Percentiles rank a stretch among this genome's conserved stretches.
Evolutionary conservation across 1,284 basidiomycete genomes (phyloP).

Genomic region (Termitomyces sp.): DNA sequence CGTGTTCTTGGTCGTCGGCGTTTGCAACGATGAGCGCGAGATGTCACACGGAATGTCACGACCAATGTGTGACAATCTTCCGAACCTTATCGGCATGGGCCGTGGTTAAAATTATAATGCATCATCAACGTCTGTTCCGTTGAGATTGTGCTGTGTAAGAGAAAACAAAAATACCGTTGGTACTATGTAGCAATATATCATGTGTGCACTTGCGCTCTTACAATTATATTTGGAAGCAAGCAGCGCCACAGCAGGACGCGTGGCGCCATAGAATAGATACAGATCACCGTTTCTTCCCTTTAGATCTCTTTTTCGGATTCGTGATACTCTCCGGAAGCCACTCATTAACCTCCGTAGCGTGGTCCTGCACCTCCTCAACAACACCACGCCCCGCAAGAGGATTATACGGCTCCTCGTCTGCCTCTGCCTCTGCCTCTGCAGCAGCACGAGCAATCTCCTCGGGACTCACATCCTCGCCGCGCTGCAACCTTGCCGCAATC

Average conservation of each 20-base stretch:
- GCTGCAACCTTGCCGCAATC: constrained; percentile 42
- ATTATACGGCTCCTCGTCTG: constrained; percentile 6
- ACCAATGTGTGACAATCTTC: not conserved
- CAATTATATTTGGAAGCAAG: no score
- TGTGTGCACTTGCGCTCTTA: no score
- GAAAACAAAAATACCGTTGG: no score
- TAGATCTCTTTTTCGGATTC: constrained; percentile 37
- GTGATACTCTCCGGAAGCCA: constrained; percentile 44
- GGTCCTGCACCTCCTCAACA: constrained; percentile 13
- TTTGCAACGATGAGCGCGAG: constrained; percentile 14
- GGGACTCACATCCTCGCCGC: constrained; percentile 45
- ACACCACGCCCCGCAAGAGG: constrained; percentile 11
- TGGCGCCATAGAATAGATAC: not conserved
- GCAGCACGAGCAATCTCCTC: constrained; percentile 45
- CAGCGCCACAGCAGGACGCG: not conserved
- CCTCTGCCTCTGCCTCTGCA: constrained; percentile 32
- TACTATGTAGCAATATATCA: no score
- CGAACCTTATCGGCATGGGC: not conserved
- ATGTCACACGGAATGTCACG: constrained; percentile 8
- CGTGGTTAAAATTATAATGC: not conserved
- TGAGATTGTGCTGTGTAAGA: no score
- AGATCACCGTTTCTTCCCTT: constrained; percentile 33
- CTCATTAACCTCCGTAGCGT: constrained; percentile 30
- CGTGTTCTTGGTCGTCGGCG: constrained; percentile 7
- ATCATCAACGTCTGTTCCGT: no score